phyloP scores from a whole-genome alignment of 2,329 filamentous ascomycete species.

The Passalora sequoiae region DNA sequence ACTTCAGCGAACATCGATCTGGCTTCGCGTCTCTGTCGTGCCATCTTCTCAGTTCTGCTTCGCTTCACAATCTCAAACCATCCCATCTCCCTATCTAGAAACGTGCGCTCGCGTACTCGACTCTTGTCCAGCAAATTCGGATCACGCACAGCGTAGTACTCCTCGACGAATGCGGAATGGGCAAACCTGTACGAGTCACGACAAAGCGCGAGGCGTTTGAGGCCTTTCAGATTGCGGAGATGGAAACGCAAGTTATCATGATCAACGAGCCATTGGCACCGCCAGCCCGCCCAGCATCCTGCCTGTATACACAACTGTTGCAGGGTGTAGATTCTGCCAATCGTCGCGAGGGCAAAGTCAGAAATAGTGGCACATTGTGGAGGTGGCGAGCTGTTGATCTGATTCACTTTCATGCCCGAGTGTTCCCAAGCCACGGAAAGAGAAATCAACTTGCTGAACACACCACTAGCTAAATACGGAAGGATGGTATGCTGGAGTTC shows the following conservation, averaged over 20 bases:
- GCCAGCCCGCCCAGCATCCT: not conserved
- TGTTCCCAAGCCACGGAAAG: not conserved
- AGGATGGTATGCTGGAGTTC: not conserved
- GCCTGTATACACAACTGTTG: not conserved
- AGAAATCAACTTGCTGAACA: not conserved
- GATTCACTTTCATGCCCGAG: not conserved
- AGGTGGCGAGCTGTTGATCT: not conserved
- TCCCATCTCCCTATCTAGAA: not conserved
- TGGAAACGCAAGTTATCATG: not conserved
- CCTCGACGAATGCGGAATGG: not conserved
- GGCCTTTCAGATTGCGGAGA: not conserved
- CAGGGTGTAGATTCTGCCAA: not conserved
- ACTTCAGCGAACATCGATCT: no score
- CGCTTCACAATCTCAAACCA: not conserved
- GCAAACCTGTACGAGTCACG: conserved; percentile 2
- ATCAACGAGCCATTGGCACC: conserved; percentile 3
- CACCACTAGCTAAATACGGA: not conserved
- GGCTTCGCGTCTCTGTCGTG: not conserved
- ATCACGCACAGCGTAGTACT: not conserved
- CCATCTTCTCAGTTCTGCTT: not conserved
- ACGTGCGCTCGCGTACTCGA: not conserved
- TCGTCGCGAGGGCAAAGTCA: not conserved
- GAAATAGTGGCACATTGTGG: not conserved
- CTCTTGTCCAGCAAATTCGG: not conserved
- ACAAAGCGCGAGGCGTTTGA: not conserved